A percentile compares a stretch with the other conserved stretches of the same genome.
Evolutionary conservation across 768 basidiomycete species (phyloP).

Genomic region (Podaxis sp.): DNA sequence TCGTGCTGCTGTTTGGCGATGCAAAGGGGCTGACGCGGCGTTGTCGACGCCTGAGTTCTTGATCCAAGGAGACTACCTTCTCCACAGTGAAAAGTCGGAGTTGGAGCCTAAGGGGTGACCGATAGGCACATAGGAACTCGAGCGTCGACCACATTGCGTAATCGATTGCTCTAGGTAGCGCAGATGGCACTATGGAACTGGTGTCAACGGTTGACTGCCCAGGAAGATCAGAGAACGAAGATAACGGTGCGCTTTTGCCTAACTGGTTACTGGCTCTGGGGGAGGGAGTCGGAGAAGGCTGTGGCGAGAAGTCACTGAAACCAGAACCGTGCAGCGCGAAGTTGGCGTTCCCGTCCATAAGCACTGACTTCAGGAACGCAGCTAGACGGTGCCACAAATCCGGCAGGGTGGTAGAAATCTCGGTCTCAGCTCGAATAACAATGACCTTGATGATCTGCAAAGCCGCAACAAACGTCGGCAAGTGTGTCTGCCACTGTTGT

Average conservation of each 20-base stretch:
- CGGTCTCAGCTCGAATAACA: constrained; percentile 56
- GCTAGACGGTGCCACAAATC: constrained; percentile 66
- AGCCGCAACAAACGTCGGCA: constrained; percentile 43
- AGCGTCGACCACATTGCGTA: constrained; percentile 71
- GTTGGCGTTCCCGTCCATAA: constrained; percentile 57
- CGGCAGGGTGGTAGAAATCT: constrained; percentile 49
- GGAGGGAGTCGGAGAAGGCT: constrained; percentile 48
- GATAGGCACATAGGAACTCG: constrained; percentile 58
- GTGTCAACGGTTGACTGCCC: constrained; percentile 17
- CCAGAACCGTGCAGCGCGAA: constrained; percentile 41
- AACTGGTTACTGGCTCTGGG: constrained; percentile 43
- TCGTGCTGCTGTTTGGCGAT: constrained; percentile 18
- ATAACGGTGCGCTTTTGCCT: constrained; percentile 22
- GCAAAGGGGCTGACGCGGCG: constrained; percentile 17
- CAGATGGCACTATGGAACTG: constrained; percentile 15
- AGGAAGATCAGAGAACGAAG: constrained; percentile 24
- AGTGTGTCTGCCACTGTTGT: constrained; percentile 25
- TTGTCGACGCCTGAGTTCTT: constrained; percentile 37
- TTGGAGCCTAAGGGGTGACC: constrained; percentile 60
- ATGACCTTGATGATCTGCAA: constrained; percentile 69
- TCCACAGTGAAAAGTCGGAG: constrained; percentile 64
- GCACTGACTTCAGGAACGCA: constrained; percentile 40
- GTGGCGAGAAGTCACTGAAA: constrained; percentile 36
- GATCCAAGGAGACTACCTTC: constrained; percentile 51
- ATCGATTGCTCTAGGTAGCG: constrained; percentile 57